Evolutionary conservation across 164 flowering plant species (phyloP).

Genomic region (Taxillus chinensis): DNA sequence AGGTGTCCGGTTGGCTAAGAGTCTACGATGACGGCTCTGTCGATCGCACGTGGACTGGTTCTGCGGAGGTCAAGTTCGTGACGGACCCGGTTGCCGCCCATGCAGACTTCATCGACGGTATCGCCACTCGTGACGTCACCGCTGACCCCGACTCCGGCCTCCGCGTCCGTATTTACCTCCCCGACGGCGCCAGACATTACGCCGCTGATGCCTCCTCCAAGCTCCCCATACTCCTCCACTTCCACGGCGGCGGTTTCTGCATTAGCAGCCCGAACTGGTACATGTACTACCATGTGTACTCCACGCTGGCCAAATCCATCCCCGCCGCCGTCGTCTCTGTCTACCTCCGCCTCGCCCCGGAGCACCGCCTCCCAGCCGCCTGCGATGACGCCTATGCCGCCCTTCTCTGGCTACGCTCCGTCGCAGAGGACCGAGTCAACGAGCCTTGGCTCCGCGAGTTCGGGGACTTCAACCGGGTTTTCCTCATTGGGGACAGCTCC

Average conservation of each 20-base stretch:
- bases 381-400: constrained; percentile 40
- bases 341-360: constrained; percentile 56
- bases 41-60: constrained; percentile 68
- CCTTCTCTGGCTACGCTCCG: constrained; percentile 55
- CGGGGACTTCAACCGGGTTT: constrained; percentile 56
- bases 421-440: constrained; percentile 21
- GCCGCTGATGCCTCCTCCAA: constrained; percentile 4
- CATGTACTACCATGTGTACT: constrained; percentile 56
- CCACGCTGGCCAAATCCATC: constrained; percentile 28
- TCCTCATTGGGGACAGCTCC: constrained; percentile 77
- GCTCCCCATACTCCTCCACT: constrained; percentile 57
- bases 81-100: constrained; percentile 41
- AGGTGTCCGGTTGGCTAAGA: constrained; percentile 68
- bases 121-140: constrained; percentile 41
- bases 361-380: constrained; percentile 72
- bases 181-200: constrained; percentile 18
- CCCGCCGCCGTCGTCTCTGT: constrained; percentile 45
- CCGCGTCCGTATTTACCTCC: constrained; percentile 45
- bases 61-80: constrained; percentile 54
- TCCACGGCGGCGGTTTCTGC: constrained; percentile 88
- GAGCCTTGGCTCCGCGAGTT: constrained; percentile 32
- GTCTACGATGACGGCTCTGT: constrained; percentile 58
- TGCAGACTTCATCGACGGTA: constrained; percentile 41
- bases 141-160: constrained; percentile 23
- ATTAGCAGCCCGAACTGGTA: constrained; percentile 57